Conservation (phyloP, 176 grass and related monocot species). For the Bonia amplexicaulis region DNA sequence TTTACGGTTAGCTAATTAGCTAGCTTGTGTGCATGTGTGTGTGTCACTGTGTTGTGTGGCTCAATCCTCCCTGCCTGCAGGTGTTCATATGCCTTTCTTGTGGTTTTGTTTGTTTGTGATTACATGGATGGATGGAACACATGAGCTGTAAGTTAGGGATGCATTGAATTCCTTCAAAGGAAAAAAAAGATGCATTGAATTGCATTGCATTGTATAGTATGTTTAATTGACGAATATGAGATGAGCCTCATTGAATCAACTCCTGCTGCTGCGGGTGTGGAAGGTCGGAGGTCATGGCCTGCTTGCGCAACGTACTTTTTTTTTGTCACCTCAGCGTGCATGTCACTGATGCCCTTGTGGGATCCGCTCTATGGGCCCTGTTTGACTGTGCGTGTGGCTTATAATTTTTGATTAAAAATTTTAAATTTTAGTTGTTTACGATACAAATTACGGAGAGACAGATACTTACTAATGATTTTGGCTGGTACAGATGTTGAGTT, state of each 20-base stretch:
- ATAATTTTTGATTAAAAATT: no score
- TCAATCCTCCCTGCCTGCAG: background rate
- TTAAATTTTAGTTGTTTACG: no score
- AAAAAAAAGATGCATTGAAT: no score
- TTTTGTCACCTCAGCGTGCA: background rate
- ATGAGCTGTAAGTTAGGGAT: background rate
- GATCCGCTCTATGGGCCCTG: no score
- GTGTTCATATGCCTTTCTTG: background rate
- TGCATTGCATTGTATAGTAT: background rate
- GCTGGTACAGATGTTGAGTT: no score
- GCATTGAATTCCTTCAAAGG: no score
- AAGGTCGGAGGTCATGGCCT: background rate
- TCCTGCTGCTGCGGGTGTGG: background rate
- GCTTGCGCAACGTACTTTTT: background rate
- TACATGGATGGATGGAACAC: background rate
- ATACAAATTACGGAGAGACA: no score
- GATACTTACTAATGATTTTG: no score
- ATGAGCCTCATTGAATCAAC: background rate
- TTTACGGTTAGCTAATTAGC: background rate
- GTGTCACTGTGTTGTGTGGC: background rate
- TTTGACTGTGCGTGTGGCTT: no score
- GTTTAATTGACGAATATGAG: background rate
- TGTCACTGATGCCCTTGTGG: background rate
- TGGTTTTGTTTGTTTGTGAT: constrained; percentile 1
- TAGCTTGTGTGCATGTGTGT: background rate